Percentiles rank a stretch among this genome's conserved stretches.
Evolutionary conservation across 108 stramenopile genomes (phyloP).

Genomic region (Heterococcus sp.): DNA sequence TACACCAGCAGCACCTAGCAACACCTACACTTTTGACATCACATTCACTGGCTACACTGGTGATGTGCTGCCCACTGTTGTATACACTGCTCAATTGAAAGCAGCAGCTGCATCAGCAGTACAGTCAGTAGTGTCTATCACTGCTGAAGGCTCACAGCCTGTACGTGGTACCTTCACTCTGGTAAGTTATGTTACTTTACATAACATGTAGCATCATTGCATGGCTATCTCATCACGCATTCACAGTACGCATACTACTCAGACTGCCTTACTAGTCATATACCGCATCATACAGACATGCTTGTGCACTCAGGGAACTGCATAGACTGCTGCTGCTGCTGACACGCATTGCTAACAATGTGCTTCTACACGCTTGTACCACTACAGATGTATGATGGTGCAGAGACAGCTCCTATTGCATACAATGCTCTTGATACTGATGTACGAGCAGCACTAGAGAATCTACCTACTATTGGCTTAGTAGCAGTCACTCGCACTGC

Average conservation of each 20-base stretch:
- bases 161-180: slow-evolving; percentile 66
- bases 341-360: neutral
- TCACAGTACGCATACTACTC: neutral
- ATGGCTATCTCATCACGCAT: neutral
- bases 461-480: slow-evolving; percentile 63
- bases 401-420: slow-evolving; percentile 57
- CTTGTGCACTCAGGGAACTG: neutral
- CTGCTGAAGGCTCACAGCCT: slow-evolving; percentile 39
- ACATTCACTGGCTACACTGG: slow-evolving; percentile 28
- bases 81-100: slow-evolving; percentile 22
- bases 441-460: slow-evolving; percentile 61
- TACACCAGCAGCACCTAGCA: slow-evolving; percentile 30
- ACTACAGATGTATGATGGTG: slow-evolving; percentile 45
- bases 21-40: slow-evolving; percentile 2
- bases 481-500: slow-evolving; percentile 59
- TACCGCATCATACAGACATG: neutral
- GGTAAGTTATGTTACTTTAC: neutral
- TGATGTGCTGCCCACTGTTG: slow-evolving; percentile 13
- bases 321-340: neutral
- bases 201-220: neutral
- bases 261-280: too few species aligned
- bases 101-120: slow-evolving; percentile 9
- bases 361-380: neutral
- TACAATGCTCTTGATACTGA: slow-evolving; percentile 47
- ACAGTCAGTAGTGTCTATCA: neutral